Conservation (phyloP, 257 asterid species). For the Solanum pimpinellifolium region DNA sequence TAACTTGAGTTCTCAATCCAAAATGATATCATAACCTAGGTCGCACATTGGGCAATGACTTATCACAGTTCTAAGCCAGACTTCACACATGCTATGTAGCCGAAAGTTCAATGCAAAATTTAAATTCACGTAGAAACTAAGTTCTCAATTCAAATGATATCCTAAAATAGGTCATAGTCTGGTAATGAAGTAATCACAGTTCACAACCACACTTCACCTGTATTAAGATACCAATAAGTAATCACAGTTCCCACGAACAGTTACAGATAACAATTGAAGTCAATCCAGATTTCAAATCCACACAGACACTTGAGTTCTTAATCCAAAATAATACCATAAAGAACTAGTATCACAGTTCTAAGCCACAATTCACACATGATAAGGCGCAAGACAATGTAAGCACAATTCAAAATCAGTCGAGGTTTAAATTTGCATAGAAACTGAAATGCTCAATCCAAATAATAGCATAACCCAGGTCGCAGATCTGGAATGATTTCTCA, state of each 20-base stretch:
- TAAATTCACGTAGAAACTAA: neutral
- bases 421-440: neutral
- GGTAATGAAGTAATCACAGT: neutral
- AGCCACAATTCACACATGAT: neutral
- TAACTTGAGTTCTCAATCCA: neutral
- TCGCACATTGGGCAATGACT: neutral
- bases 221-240: neutral
- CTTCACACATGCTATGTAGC: neutral
- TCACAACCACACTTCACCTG: neutral
- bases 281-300: neutral
- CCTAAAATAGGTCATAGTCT: neutral
- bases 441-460: neutral
- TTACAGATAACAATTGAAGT: neutral
- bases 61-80: neutral
- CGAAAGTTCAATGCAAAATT: neutral
- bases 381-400: neutral
- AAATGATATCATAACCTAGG: neutral
- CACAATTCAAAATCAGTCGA: neutral
- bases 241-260: neutral
- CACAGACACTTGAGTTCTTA: neutral
- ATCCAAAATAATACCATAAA: neutral
- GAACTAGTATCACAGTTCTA: neutral
- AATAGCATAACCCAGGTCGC: neutral
- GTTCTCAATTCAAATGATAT: neutral
- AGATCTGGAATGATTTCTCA: neutral